Percentiles rank a stretch among this genome's conserved stretches.
These are phyloP conservation scores for peach (Prunus persica) DNA, from an alignment of 306 rosid species.

Conservation along the genomic window Prunus_persica_NCBIv2 NC_034009.1:22261001-22261500, in stretches of 20 bases:
- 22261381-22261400: no score
- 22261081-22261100: not conserved
- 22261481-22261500: not conserved
- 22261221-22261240: not conserved
- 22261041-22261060: not conserved
- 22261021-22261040: not conserved
- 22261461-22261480: no score
- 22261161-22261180: not conserved
- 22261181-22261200: not conserved
- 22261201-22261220: not conserved
- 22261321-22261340: not conserved
- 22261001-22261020: not conserved
- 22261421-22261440: no score
- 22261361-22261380: not conserved
- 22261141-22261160: not conserved
- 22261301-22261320: not conserved
- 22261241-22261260: not conserved
- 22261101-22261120: not conserved
- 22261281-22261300: not conserved
- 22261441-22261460: no score
- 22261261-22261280: not conserved
- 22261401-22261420: no score
- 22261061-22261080: conserved; percentile 4
- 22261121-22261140: conserved; percentile 1
- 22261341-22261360: not conserved